Evolutionary conservation across 768 basidiomycete genomes (phyloP).

Genomic region (Boletus rubescentipes): DNA sequence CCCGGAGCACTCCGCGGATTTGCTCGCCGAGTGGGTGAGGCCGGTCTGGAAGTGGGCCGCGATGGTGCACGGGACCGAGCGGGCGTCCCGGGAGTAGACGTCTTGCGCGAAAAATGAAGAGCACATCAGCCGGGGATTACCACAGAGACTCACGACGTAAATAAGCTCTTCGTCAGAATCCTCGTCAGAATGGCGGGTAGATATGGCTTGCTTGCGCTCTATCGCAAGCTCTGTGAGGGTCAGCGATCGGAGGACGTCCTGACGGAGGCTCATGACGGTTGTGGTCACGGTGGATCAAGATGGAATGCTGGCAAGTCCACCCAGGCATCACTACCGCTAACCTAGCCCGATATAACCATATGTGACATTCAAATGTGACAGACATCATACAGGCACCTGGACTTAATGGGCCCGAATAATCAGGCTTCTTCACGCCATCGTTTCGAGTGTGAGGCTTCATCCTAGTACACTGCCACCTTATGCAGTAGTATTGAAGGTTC

Average conservation of each 20-base stretch:
- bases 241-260: constrained; percentile 64
- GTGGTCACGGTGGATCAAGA: constrained; percentile 5
- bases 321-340: no score
- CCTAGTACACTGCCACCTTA: no score
- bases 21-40: constrained; percentile 33
- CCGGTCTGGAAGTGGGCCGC: constrained; percentile 46
- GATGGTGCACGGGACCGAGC: constrained; percentile 56
- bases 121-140: constrained; percentile 1
- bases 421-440: no score
- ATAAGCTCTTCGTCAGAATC: constrained; percentile 71
- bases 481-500: no score
- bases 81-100: constrained; percentile 69
- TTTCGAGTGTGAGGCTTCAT: no score
- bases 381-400: no score
- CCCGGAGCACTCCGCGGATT: constrained; percentile 27
- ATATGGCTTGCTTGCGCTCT: constrained; percentile 22
- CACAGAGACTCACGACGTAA: constrained; percentile 55
- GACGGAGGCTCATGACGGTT: constrained; percentile 62
- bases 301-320: no score
- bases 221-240: constrained; percentile 35
- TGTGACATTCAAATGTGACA: no score
- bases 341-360: no score
- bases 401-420: no score
- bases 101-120: constrained; percentile 37
- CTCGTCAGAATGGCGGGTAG: constrained; percentile 31